Evolutionary conservation across 495 filamentous ascomycete species (phyloP).

Genomic region (Aspergillus avenaceus): DNA sequence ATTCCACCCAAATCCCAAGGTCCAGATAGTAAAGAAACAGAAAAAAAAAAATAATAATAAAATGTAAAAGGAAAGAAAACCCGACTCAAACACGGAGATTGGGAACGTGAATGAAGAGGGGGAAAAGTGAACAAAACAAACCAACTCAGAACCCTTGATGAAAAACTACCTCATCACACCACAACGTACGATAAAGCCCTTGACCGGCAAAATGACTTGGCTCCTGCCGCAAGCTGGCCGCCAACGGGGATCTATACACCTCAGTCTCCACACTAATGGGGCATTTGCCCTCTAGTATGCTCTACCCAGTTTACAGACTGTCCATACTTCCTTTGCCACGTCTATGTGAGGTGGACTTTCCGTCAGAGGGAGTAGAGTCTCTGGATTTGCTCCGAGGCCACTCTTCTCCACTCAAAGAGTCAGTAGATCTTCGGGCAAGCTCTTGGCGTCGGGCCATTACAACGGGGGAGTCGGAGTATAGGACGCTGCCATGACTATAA

Average conservation of each 20-base stretch:
- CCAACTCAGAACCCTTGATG: too few relatives aligned
- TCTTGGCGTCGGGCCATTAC: slow-evolving; percentile 48
- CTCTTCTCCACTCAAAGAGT: slow-evolving; percentile 21
- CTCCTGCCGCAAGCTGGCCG: too few relatives aligned
- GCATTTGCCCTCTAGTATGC: background rate
- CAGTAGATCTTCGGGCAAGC: slow-evolving; percentile 36
- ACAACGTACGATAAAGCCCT: too few relatives aligned
- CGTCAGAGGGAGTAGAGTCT: slow-evolving; percentile 8
- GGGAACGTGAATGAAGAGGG: too few relatives aligned
- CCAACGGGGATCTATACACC: too few relatives aligned
- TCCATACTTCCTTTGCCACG: background rate
- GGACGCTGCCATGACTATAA: slow-evolving; percentile 47
- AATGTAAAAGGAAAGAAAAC: background rate
- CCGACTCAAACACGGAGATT: too few relatives aligned
- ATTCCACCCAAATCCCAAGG: background rate
- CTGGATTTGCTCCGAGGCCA: slow-evolving; percentile 15
- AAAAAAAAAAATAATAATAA: background rate
- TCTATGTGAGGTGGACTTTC: slow-evolving; percentile 9
- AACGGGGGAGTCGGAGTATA: slow-evolving; percentile 53
- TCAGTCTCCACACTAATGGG: background rate
- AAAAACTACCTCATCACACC: too few relatives aligned
- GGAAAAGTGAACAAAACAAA: too few relatives aligned
- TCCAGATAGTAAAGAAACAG: background rate
- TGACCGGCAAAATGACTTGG: too few relatives aligned
- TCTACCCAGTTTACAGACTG: background rate